A percentile compares a stretch with the other conserved stretches of the same genome.
phyloP scores from a whole-genome alignment of 2,329 filamentous ascomycete species.

The Fusarium acutatum region DNA sequence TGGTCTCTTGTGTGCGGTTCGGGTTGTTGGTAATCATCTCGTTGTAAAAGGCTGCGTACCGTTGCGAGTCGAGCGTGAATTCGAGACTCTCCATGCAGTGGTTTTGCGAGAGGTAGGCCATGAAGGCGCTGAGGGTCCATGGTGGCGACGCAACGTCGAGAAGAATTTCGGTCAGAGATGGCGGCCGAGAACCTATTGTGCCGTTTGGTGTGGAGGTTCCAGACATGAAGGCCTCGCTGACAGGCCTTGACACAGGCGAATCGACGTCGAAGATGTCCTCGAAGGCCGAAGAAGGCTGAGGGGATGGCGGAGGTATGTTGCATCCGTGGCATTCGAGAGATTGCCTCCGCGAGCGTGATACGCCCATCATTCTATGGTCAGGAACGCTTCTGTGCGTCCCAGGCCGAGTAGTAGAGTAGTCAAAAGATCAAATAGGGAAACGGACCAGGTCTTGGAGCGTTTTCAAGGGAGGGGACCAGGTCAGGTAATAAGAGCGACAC shows the following conservation, averaged over 20 bases:
- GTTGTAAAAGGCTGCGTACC: conserved; percentile 73
- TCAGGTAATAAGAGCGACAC: conserved; percentile 36
- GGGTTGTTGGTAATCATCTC: conserved; percentile 52
- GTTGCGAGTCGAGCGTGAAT: conserved; percentile 92
- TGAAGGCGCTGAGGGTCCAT: conserved; percentile 92
- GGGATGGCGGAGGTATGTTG: conserved; percentile 53
- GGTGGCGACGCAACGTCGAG: conserved; percentile 85
- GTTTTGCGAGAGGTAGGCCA: conserved; percentile 95
- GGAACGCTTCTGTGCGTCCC: conserved; percentile 33
- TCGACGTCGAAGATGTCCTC: conserved; percentile 57
- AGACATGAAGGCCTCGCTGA: conserved; percentile 58
- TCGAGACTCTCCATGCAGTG: conserved; percentile 96
- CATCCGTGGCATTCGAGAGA: conserved; percentile 55
- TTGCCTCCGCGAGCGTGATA: conserved; percentile 54
- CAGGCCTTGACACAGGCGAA: conserved; percentile 55
- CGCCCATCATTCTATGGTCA: conserved; percentile 53
- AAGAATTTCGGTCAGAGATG: conserved; percentile 86
- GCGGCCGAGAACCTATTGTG: conserved; percentile 53
- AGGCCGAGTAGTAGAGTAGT: conserved; percentile 20
- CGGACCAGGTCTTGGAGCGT: conserved; percentile 12
- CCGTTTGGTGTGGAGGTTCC: conserved; percentile 49
- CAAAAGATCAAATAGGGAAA: conserved; percentile 8
- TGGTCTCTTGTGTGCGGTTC: conserved; percentile 52
- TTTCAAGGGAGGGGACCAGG: conserved; percentile 25
- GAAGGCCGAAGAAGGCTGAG: conserved; percentile 55